Base-by-base conservation (phyloP, 1,284 basidiomycete genomes). In the Coniferiporia sulphurascens region DNA sequence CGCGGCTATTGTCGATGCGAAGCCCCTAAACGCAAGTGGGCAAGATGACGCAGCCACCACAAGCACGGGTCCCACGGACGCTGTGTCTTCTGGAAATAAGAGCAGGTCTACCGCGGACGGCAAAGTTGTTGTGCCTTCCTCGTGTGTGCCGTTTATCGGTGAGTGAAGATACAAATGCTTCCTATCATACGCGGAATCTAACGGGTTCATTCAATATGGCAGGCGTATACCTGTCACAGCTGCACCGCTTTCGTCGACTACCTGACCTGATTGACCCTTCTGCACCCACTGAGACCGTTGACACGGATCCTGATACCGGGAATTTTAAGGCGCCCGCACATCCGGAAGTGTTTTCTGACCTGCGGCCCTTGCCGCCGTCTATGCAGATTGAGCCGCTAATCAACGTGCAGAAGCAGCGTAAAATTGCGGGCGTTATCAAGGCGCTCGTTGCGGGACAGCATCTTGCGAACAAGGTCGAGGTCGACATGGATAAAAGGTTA, bases 221-320 rank as follows among this genome's bases (percentile, higher is more conserved):
- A 90, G 91, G 90, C 51, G 77, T 91, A 27, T 93, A 93, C 68
- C 77, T 94, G 1, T 84, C 89, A 15, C 89, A 89, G 65, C 75
- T 94, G 5, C 76, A 82, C 60, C 78, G 81, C 5, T 80, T 84
- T 66, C 82, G 79, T 71, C 81, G 80, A 61, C 78, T 94, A 0
- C 90, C 91, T 1, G 89, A 92, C 60, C 76, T 91, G 55, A 85
- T 94, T 64, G 91, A 94, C 67, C 91, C 92, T 0, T 90, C 89
- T 7, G 81, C 86, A 0, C 90, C 91, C 2, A 78, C 84, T 63
- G 80, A 84, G 59, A 74, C 80, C 0, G 86, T 92, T 6, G 76
- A 77, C 21, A 79, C 89, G 61, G 86, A 92, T 63, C 76, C 82
- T 0, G 71, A 72, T 9, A 84, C 83, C 4, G 80, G 82, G 48